A percentile compares a stretch with the other conserved stretches of the same genome.
Conservation (phyloP, 1,139 yeast genomes). For the Magnusiomyces suaveolens region DNA sequence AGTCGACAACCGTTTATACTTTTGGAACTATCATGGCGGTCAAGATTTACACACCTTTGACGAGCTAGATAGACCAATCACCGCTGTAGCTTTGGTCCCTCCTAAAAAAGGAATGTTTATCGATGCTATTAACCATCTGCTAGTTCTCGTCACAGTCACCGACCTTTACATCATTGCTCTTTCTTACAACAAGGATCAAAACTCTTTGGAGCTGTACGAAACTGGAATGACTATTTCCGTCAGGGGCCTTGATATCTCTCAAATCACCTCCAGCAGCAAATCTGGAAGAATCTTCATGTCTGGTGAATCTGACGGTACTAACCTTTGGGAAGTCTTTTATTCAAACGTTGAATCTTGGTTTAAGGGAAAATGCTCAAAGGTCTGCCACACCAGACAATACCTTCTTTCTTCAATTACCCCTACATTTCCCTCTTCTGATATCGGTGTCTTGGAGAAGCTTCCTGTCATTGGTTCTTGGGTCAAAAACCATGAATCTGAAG, state of each 20-base stretch:
- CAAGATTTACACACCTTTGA: slow-evolving; percentile 73
- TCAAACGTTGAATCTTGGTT: slow-evolving; percentile 85
- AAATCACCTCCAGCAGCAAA: slow-evolving; percentile 48
- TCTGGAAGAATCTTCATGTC: slow-evolving; percentile 78
- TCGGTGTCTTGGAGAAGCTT: slow-evolving; percentile 12
- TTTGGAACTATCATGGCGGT: slow-evolving; percentile 70
- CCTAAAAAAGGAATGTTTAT: slow-evolving; percentile 79
- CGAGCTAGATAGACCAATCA: slow-evolving; percentile 68
- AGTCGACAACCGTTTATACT: slow-evolving; percentile 67
- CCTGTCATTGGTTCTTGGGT: slow-evolving; percentile 21
- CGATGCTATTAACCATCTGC: slow-evolving; percentile 58
- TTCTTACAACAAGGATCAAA: slow-evolving; percentile 42
- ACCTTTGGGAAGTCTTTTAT: slow-evolving; percentile 82
- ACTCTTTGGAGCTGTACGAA: slow-evolving; percentile 57
- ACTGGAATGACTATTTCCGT: slow-evolving; percentile 75
- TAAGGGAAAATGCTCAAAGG: slow-evolving; percentile 70
- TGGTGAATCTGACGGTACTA: slow-evolving; percentile 65
- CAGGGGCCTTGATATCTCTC: slow-evolving; percentile 66
- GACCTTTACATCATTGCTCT: slow-evolving; percentile 73
- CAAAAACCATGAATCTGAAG: slow-evolving; percentile 38
- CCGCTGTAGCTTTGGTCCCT: slow-evolving; percentile 62
- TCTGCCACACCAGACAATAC: slow-evolving; percentile 40
- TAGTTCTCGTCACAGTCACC: slow-evolving; percentile 70
- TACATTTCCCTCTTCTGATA: slow-evolving; percentile 12
- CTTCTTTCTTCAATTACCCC: slow-evolving; percentile 16